Evolutionary conservation across 1,284 basidiomycete genomes (phyloP).

Genomic region (Cryptococcus amylolentus): DNA sequence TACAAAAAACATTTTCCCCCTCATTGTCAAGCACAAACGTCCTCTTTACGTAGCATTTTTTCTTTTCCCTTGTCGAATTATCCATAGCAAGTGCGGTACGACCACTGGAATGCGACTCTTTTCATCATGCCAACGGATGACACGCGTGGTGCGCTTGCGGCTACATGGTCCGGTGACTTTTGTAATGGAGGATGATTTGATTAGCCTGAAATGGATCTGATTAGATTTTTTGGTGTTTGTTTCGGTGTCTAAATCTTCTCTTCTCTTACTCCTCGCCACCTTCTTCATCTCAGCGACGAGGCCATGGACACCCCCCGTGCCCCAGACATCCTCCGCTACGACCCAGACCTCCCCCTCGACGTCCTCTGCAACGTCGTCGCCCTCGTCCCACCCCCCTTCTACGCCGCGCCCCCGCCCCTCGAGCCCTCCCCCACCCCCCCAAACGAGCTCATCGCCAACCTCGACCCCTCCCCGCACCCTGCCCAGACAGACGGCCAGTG

Average conservation of each 20-base stretch:
- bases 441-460: conserved; percentile 20
- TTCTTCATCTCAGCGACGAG: no score
- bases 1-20: no score
- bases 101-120: no score
- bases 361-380: conserved; percentile 35
- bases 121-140: no score
- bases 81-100: neutral
- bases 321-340: neutral
- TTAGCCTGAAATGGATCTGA: no score
- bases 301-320: neutral
- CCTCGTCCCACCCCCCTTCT: conserved; percentile 36
- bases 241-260: no score
- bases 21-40: neutral
- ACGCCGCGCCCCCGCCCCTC: conserved; percentile 11
- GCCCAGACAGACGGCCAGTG: conserved; percentile 18
- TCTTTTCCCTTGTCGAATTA: neutral
- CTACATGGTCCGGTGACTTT: no score
- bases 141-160: no score
- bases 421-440: conserved; percentile 14
- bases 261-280: no score
- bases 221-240: no score
- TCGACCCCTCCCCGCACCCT: conserved; percentile 33
- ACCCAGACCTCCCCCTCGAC: conserved; percentile 31
- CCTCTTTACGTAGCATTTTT: neutral
- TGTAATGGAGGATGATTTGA: no score